Evolutionary conservation across 306 rosid genomes (phyloP).

Genomic region (Quercus engelmannii): DNA sequence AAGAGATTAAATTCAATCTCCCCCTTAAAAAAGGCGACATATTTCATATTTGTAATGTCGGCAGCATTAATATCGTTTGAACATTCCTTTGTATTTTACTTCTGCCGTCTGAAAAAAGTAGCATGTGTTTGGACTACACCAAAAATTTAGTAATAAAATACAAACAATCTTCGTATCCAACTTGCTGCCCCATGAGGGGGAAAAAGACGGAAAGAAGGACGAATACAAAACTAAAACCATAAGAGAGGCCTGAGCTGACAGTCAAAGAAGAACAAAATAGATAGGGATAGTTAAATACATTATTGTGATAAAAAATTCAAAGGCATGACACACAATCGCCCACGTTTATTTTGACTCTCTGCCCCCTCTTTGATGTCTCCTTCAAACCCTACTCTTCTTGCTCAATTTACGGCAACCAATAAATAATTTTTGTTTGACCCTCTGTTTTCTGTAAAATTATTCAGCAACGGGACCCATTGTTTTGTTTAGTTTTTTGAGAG

Average conservation of each 20-base stretch:
- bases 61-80: too few species aligned
- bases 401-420: neutral
- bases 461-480: too few species aligned
- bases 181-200: neutral
- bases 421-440: too few species aligned
- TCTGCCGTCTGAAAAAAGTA: too few species aligned
- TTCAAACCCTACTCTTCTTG: slow-evolving; percentile 1
- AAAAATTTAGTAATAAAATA: too few species aligned
- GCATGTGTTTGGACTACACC: too few species aligned
- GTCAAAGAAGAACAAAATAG: slow-evolving; percentile 1
- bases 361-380: neutral
- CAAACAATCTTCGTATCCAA: neutral
- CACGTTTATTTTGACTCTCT: neutral
- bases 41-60: too few species aligned
- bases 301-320: neutral
- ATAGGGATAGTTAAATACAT: neutral
- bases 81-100: too few species aligned
- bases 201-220: neutral
- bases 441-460: neutral
- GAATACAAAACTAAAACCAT: neutral
- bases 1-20: too few species aligned
- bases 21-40: too few species aligned
- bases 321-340: neutral
- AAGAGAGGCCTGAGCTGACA: neutral
- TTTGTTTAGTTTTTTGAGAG: too few species aligned